Evolutionary conservation across 1,284 basidiomycete genomes (phyloP), one percentile per base, ranked within the genome.

Genomic region (Irpex rosettiformis): DNA sequence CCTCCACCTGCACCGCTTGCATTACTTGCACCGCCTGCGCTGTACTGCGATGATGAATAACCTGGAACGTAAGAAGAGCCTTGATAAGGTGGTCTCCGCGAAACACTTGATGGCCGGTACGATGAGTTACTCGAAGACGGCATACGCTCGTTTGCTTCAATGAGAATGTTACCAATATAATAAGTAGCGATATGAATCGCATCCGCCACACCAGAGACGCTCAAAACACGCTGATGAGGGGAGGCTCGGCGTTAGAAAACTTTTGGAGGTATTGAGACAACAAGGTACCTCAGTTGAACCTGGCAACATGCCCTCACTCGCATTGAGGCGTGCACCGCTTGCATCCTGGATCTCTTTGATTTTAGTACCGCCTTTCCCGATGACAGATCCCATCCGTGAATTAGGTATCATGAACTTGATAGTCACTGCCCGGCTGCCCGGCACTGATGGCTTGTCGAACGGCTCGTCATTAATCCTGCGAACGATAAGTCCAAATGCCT

Each of bases 261-360:
- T 21, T 16, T 45, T 25, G 61, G 56, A 55, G 60, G 58, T 57
- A 52, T 52, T 58, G 61, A 54, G 65, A 52, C 62, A 60, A 55
- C 33, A 45, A 56, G 8, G 55, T 69, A 94, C 93, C 87, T 99
- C 97, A 11, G 97, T 99, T n/a, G 94, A 97, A 11, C 94, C 95
- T 2, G 97, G 96, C 27, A 99, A 83, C 95, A 99, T 97, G 47
- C 94, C 91, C 74, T 99, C 97, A 66, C 92, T 95, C 5, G 97
- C 97, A 69, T 98, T 98, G 62, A 99, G 78, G 61, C 95, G 81
- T 6, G 97, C 97, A 37, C 97, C 97, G 64, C 93, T 96, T 11
- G 96, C 96, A 70, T 99, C 97, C 73, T 99, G 97, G 67, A 99
- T 99, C 77, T 99, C 97, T 78, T 98, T 99, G 75, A 99, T 99